These are phyloP conservation scores for Tricholoma furcatifolium DNA, from an alignment of 768 basidiomycete genomes.

Conservation along the genomic window DNA sequence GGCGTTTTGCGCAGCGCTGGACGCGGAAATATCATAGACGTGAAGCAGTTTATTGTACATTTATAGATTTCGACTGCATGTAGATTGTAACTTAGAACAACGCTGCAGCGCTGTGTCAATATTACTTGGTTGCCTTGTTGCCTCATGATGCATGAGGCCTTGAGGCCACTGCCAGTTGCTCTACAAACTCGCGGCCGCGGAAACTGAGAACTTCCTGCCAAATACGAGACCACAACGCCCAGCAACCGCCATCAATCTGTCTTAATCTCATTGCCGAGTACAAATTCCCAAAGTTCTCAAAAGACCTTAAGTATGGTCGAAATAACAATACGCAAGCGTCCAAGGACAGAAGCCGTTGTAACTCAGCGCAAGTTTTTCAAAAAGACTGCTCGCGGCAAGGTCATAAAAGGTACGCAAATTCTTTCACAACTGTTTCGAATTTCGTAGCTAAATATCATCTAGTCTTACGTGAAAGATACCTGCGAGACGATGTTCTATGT, in stretches of 20 bases:
- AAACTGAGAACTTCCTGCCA: too few relatives aligned
- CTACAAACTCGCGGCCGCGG: too few relatives aligned
- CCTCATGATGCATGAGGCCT: too few relatives aligned
- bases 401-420: constrained; percentile 75
- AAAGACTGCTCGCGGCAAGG: constrained; percentile 92
- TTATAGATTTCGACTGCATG: too few relatives aligned
- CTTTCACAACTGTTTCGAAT: background rate
- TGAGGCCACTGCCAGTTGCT: too few relatives aligned
- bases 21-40: constrained; percentile 28
- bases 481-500: constrained; percentile 88
- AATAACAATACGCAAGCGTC: constrained; percentile 74
- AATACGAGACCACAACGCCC: too few relatives aligned
- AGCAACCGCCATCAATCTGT: too few relatives aligned
- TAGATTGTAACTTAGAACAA: too few relatives aligned
- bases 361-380: constrained; percentile 94
- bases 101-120: too few relatives aligned
- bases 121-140: too few relatives aligned
- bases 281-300: too few relatives aligned
- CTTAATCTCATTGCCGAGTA: too few relatives aligned
- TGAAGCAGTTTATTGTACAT: background rate
- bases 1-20: constrained; percentile 50
- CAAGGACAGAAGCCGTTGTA: constrained; percentile 65
- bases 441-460: background rate
- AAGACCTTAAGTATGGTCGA: constrained; percentile 19
- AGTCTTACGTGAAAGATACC: constrained; percentile 93